Conservation (phyloP, 345 rosid species). For the Luvunga scandens region DNA sequence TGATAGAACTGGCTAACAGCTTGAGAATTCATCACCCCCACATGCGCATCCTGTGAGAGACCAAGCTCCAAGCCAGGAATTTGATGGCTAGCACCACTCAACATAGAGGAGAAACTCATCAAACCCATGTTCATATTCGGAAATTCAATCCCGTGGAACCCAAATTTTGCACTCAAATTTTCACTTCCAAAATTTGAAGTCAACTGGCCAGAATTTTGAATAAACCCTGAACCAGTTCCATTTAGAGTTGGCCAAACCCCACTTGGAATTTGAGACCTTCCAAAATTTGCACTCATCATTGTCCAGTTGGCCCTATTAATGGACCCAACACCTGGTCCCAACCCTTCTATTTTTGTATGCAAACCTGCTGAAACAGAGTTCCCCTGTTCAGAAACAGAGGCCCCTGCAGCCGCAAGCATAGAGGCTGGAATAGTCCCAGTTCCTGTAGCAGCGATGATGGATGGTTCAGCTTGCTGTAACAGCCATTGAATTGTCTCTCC, state of each 20-base stretch:
- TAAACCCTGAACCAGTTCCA: conserved; percentile 46
- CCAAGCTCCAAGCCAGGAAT: conserved; percentile 65
- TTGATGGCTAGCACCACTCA: conserved; percentile 41
- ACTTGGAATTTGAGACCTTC: conserved; percentile 29
- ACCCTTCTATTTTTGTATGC: conserved; percentile 32
- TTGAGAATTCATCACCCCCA: conserved; percentile 52
- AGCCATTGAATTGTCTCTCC: conserved; percentile 81
- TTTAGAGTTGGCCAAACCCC: conserved; percentile 43
- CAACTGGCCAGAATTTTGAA: conserved; percentile 33
- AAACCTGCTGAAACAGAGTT: conserved; percentile 43
- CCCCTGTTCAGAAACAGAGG: conserved; percentile 52
- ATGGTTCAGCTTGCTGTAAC: conserved; percentile 61
- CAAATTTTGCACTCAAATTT: conserved; percentile 35
- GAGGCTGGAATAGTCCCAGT: conserved; percentile 69
- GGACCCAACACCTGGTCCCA: conserved; percentile 38
- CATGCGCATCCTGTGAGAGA: conserved; percentile 57
- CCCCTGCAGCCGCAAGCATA: conserved; percentile 39
- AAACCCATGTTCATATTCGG: conserved; percentile 47
- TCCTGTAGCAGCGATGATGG: conserved; percentile 69
- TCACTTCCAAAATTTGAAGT: conserved; percentile 38
- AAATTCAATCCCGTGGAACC: conserved; percentile 51
- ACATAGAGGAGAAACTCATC: conserved; percentile 52
- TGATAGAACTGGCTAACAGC: conserved; percentile 53
- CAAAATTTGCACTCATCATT: conserved; percentile 37
- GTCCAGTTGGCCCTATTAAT: conserved; percentile 37